Conservation (phyloP, 2,329 filamentous ascomycete genomes). For the Emmonsiellopsis sp. region DNA sequence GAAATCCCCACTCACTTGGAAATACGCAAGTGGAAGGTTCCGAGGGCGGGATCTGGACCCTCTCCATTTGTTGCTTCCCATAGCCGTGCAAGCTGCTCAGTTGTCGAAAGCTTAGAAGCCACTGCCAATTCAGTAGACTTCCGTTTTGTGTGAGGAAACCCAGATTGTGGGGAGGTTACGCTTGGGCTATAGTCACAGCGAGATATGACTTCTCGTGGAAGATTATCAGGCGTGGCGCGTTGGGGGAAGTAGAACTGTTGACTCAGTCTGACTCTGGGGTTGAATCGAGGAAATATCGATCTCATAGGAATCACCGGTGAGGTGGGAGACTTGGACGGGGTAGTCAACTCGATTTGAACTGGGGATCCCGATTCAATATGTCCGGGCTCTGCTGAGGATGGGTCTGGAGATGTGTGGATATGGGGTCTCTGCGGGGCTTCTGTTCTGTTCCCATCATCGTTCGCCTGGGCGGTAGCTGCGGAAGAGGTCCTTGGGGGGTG, state of each 20-base stretch:
- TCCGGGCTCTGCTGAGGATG: constrained; percentile 4
- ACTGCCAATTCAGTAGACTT: not conserved
- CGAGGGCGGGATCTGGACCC: constrained; percentile 21
- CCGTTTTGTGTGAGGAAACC: not conserved
- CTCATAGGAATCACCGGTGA: constrained; percentile 23
- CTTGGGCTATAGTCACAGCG: constrained; percentile 21
- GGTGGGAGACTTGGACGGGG: not conserved
- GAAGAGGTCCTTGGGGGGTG: constrained; percentile 13
- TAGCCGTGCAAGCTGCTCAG: constrained; percentile 29
- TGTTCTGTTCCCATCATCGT: constrained; percentile 7
- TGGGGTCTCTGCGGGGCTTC: constrained; percentile 11
- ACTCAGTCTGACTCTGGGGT: constrained; percentile 26
- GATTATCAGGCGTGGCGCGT: constrained; percentile 9
- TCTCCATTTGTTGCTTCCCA: constrained; percentile 40
- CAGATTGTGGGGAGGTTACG: not conserved
- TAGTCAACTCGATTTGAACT: not conserved
- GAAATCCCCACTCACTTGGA: constrained; percentile 24
- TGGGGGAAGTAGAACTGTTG: constrained; percentile 30
- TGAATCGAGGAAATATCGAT: constrained; percentile 38
- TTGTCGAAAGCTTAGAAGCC: constrained; percentile 23
- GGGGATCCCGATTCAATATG: constrained; percentile 4
- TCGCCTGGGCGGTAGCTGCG: not conserved
- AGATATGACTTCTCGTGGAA: constrained; percentile 9
- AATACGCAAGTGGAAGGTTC: constrained; percentile 31
- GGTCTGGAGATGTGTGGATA: not conserved